A percentile compares a stretch with the other conserved stretches of the same genome.
These are phyloP conservation scores for Sclerotiophoma versabilis DNA, from an alignment of 2,329 filamentous ascomycete species.

Conservation along the genomic window DNA sequence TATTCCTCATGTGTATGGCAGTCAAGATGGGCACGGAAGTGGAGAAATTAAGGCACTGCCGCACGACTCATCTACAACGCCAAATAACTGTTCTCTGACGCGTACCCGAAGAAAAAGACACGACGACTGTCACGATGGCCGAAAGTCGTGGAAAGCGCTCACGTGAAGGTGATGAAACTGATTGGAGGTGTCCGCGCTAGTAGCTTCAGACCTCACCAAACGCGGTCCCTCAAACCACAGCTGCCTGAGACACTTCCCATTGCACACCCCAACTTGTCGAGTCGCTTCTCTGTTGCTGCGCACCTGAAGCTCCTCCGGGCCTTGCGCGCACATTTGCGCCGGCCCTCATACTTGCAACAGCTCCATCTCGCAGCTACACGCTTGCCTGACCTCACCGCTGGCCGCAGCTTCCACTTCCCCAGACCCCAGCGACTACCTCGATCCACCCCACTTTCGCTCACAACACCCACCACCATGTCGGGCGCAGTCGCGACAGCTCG, in stretches of 20 bases:
- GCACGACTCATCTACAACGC: no score
- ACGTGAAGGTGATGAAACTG: constrained; percentile 7
- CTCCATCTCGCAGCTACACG: neutral
- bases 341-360: constrained; percentile 2
- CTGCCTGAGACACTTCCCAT: constrained; percentile 12
- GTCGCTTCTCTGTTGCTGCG: constrained; percentile 2
- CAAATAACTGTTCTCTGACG: no score
- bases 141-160: neutral
- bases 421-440: constrained; percentile 6
- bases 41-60: no score
- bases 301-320: constrained; percentile 11
- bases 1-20: no score
- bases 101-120: no score
- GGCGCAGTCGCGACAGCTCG: constrained; percentile 42
- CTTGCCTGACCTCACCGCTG: constrained; percentile 14
- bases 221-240: constrained; percentile 11
- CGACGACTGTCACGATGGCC: no score
- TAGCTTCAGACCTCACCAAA: constrained; percentile 8
- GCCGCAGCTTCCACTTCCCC: constrained; percentile 19
- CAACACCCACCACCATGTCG: constrained; percentile 37
- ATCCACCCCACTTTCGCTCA: constrained; percentile 7
- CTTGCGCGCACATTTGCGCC: constrained; percentile 18
- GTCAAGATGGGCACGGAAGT: no score
- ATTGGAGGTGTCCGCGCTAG: neutral
- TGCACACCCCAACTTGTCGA: neutral